Conservation (phyloP, 164 flowering plant genomes). For the Nelumbo lutea region DNA sequence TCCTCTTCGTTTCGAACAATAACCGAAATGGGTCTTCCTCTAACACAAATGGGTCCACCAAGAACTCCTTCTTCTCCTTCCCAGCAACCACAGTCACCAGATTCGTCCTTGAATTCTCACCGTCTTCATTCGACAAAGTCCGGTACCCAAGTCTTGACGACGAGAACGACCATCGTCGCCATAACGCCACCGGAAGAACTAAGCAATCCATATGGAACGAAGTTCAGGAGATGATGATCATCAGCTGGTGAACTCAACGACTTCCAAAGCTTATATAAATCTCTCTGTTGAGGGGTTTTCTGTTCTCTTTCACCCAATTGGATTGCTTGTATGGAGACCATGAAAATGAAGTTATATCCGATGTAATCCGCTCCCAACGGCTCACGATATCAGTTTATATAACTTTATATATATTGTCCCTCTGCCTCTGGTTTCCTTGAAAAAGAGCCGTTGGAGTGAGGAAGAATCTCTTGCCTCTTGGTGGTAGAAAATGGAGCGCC, state of each 20-base stretch:
- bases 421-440: slow-evolving; percentile 3
- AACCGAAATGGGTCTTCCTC: slow-evolving; percentile 59
- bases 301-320: background rate
- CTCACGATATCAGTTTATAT: too few species aligned
- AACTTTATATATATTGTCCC: too few species aligned
- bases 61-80: slow-evolving; percentile 65
- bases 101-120: slow-evolving; percentile 9
- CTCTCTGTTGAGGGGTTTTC: background rate
- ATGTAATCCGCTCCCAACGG: too few species aligned
- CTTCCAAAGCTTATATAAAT: background rate
- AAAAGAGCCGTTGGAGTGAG: slow-evolving; percentile 14
- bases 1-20: slow-evolving; percentile 42
- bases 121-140: slow-evolving; percentile 21
- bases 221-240: background rate
- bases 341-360: slow-evolving; percentile 1
- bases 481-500: background rate
- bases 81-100: slow-evolving; percentile 75
- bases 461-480: background rate
- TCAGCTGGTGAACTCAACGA: too few species aligned
- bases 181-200: slow-evolving; percentile 38
- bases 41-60: slow-evolving; percentile 69
- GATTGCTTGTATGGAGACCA: slow-evolving; percentile 6
- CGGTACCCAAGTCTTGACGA: slow-evolving; percentile 36
- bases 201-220: slow-evolving; percentile 43
- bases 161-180: slow-evolving; percentile 22